Conservation (phyloP, 1,139 yeast species). For the Saccharomyces pastorianus region DNA sequence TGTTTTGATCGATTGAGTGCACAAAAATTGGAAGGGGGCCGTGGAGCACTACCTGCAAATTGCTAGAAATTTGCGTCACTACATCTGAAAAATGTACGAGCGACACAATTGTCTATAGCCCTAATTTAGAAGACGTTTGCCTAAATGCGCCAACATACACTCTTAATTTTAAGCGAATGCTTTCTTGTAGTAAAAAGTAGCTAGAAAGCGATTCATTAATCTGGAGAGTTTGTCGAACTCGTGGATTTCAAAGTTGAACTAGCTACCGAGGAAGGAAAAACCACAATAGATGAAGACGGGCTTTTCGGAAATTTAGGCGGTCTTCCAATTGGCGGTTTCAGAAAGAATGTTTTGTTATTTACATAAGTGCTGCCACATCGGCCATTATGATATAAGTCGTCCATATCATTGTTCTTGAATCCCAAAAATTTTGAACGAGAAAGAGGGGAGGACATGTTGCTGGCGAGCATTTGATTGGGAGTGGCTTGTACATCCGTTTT, state of each 20-base stretch:
- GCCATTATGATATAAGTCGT: neutral
- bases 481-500: neutral
- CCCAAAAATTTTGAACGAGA: neutral
- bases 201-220: neutral
- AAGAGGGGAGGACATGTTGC: neutral
- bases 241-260: neutral
- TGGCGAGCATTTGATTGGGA: neutral
- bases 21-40: neutral
- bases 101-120: neutral
- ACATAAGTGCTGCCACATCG: neutral
- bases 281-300: neutral
- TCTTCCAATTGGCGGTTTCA: neutral
- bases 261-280: neutral
- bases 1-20: neutral
- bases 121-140: neutral
- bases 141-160: neutral
- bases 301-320: neutral
- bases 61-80: neutral
- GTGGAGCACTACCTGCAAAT: neutral
- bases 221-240: neutral
- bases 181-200: neutral
- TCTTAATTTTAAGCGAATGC: neutral
- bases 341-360: neutral
- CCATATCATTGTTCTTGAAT: neutral
- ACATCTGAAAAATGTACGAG: neutral